phyloP scores from a whole-genome alignment of 768 basidiomycete genomes.

The Cystofilobasidium ferigula region DNA sequence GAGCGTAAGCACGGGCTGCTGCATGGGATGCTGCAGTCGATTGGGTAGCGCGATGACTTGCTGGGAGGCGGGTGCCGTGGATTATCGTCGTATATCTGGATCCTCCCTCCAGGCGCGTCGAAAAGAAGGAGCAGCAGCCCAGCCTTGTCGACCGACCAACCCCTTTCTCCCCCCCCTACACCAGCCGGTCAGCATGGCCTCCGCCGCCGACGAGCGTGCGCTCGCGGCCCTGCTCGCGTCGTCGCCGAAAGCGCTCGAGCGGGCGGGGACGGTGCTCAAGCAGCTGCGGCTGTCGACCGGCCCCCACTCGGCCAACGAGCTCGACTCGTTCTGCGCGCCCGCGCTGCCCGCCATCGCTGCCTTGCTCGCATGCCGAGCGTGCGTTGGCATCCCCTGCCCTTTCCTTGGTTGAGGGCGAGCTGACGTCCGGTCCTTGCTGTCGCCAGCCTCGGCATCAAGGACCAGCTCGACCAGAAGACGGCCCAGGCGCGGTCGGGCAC shows the following conservation, averaged over 20 bases:
- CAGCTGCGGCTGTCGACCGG: background rate
- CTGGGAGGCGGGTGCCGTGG: background rate
- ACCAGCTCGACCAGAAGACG: conserved; percentile 2
- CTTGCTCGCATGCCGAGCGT: background rate
- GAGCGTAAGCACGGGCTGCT: background rate
- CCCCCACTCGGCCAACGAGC: background rate
- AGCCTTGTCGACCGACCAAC: no score
- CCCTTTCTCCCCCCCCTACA: background rate
- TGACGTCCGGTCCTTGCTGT: background rate
- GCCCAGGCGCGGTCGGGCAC: background rate
- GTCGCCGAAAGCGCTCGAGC: background rate
- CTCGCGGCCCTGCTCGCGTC: background rate
- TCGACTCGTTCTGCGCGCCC: conserved; percentile 2
- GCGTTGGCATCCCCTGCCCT: background rate
- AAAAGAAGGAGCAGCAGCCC: no score
- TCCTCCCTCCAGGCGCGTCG: no score
- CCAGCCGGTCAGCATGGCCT: background rate
- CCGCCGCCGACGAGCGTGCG: background rate
- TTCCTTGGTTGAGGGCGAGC: no score
- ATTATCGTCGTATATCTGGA: no score
- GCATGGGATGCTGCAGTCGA: no score
- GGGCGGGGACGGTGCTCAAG: background rate
- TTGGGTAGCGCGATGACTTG: background rate
- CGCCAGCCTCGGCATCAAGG: background rate
- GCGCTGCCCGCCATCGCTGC: background rate